Evolutionary conservation across 1,284 basidiomycete species (phyloP).

Genomic region (Chondrostereum purpureum): DNA sequence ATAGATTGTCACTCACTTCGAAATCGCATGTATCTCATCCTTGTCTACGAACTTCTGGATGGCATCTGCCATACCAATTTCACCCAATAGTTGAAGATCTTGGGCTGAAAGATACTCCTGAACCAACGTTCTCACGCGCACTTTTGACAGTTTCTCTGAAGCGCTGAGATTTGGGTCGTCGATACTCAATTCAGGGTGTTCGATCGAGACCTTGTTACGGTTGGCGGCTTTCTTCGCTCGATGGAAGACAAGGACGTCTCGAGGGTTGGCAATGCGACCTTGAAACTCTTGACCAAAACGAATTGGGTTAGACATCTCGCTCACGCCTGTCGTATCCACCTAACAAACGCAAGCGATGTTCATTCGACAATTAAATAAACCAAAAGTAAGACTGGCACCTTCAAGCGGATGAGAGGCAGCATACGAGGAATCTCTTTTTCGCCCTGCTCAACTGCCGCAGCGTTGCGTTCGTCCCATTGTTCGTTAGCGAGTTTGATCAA

Average conservation of each 20-base stretch:
- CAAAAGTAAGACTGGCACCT: constrained; percentile 35
- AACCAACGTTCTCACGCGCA: constrained; percentile 76
- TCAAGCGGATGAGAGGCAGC: constrained; percentile 87
- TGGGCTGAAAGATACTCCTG: constrained; percentile 86
- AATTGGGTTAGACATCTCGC: constrained; percentile 90
- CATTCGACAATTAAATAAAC: constrained; percentile 1
- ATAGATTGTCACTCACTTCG: constrained; percentile 48
- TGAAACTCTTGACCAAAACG: constrained; percentile 96
- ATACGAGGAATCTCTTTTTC: constrained; percentile 61
- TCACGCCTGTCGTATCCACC: constrained; percentile 88
- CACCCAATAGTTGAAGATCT: constrained; percentile 81
- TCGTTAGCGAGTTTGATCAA: constrained; percentile 73
- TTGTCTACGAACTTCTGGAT: constrained; percentile 94
- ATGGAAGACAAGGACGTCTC: constrained; percentile 88
- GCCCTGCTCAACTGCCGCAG: constrained; percentile 57
- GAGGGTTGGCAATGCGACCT: constrained; percentile 88
- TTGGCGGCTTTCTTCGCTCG: constrained; percentile 65
- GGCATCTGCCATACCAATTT: constrained; percentile 84
- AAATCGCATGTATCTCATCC: constrained; percentile 88
- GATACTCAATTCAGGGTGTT: constrained; percentile 69
- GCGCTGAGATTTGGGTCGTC: constrained; percentile 62
- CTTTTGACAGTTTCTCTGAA: constrained; percentile 62
- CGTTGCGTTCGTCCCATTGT: constrained; percentile 78
- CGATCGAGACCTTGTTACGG: constrained; percentile 49
- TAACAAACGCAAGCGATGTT: constrained; percentile 19